A percentile compares a stretch with the other conserved stretches of the same genome.
Conservation (phyloP, 306 rosid genomes). For the Castanopsis chinensis region DNA sequence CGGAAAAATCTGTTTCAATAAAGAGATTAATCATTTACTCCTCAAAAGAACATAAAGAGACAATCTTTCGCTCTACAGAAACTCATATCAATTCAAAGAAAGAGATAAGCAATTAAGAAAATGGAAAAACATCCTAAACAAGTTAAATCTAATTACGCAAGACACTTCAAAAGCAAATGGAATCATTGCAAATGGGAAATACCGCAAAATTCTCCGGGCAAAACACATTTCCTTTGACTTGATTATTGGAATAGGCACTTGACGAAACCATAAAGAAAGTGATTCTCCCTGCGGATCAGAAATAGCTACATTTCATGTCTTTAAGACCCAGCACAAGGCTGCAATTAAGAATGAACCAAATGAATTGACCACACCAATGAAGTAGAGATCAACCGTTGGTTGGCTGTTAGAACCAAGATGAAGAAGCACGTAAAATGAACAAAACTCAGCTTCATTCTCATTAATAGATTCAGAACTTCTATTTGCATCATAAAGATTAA, state of each 20-base stretch:
- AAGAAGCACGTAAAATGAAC: slow-evolving; percentile 79
- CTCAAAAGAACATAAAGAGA: too few relatives aligned
- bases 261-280: slow-evolving; percentile 77
- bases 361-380: slow-evolving; percentile 28
- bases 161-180: background rate
- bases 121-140: slow-evolving; percentile 6
- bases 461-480: slow-evolving; percentile 37
- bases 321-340: slow-evolving; percentile 20
- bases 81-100: background rate
- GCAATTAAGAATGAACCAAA: slow-evolving; percentile 15
- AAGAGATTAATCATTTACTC: slow-evolving; percentile 2
- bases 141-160: slow-evolving; percentile 1
- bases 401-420: slow-evolving; percentile 71
- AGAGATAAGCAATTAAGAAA: background rate
- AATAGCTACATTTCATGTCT: slow-evolving; percentile 28
- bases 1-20: slow-evolving; percentile 55
- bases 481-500: slow-evolving; percentile 63
- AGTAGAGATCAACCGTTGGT: slow-evolving; percentile 56
- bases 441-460: slow-evolving; percentile 81
- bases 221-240: slow-evolving; percentile 86
- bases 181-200: slow-evolving; percentile 17
- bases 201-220: slow-evolving; percentile 73
- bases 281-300: slow-evolving; percentile 74
- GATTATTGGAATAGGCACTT: slow-evolving; percentile 44
- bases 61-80: slow-evolving; percentile 5